Evolutionary conservation across 2,329 filamentous ascomycete genomes (phyloP), one percentile per base, ranked within the genome.

Genomic region (Stagonosporopsis vannaccii): DNA sequence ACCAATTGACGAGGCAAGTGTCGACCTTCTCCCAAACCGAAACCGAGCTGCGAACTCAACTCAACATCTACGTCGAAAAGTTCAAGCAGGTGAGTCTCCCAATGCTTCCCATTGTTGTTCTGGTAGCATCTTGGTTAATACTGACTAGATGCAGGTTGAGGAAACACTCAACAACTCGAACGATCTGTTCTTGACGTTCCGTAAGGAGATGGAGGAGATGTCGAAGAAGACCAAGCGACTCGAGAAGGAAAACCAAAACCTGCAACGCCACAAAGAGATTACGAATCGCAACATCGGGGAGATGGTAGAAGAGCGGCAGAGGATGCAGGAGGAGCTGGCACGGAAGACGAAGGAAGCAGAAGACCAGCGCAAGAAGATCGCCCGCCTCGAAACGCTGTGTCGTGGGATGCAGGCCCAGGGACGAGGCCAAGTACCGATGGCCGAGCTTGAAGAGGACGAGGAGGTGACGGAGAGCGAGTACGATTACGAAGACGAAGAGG

Each of bases 191-290:
- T 82, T 97, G 65, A 97, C 95, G 0, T 98, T 98, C 79, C 87
- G 94, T 51, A 97, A 97, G 80, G 95, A 98, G 78, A 98, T 98
- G 93, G 95, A 98, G 78, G 95, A 98, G 72, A 98, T 98, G 93
- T 97, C 93, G 0, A 97, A 97, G 81, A 98, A 98, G 81, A 97
- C 94, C 6, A 97, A 97, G 78, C 89, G 92, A 23, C 82, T 99
- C 49, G 95, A 99, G 76, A 97, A 97, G 78, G 95, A 99, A 72
- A 98, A 99, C 70, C 89, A 95, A 67, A 89, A 86, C 17, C 84
- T 97, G 47, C 96, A 92, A 64, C 87, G 94, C 52, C 97, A 97
- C 77, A 94, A 97, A 75, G 93, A 97, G 68, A 87, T 91, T 43
- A 96, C 93, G 23, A 95, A 95, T 70, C 89, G 91, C 64, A 98